Conservation (phyloP, 1,284 basidiomycete species). For the Phaffia rhodozyma region DNA sequence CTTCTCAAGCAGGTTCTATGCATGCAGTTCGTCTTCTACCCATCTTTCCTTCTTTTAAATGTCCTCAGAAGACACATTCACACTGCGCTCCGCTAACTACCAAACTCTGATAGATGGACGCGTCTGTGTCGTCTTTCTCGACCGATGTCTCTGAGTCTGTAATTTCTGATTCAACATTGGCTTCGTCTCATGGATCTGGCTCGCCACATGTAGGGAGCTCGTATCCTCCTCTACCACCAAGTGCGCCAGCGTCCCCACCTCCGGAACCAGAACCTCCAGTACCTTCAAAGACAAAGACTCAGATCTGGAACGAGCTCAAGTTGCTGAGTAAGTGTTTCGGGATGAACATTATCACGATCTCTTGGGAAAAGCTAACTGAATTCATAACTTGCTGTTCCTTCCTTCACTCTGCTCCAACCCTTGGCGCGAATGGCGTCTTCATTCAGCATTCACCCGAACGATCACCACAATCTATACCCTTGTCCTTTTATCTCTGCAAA, state of each 20-base stretch:
- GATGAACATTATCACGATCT: not conserved
- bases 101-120: not conserved
- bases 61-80: not conserved
- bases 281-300: constrained; percentile 36
- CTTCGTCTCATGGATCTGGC: not conserved
- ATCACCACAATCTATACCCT: constrained; percentile 70
- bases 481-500: constrained; percentile 66
- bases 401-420: not conserved
- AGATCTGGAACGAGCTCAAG: constrained; percentile 74
- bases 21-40: too few species aligned
- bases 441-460: constrained; percentile 66
- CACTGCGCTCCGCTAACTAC: too few species aligned
- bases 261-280: not conserved
- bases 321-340: constrained; percentile 48
- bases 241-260: not conserved
- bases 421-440: not conserved
- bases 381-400: constrained; percentile 1
- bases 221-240: not conserved
- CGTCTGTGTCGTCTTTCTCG: not conserved
- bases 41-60: too few species aligned
- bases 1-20: too few species aligned
- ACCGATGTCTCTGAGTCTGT: not conserved
- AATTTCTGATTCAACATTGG: not conserved
- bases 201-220: not conserved
- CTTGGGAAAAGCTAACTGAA: constrained; percentile 1